Evolutionary conservation across 768 basidiomycete species (phyloP).

Genomic region (Naganishia randhawae): DNA sequence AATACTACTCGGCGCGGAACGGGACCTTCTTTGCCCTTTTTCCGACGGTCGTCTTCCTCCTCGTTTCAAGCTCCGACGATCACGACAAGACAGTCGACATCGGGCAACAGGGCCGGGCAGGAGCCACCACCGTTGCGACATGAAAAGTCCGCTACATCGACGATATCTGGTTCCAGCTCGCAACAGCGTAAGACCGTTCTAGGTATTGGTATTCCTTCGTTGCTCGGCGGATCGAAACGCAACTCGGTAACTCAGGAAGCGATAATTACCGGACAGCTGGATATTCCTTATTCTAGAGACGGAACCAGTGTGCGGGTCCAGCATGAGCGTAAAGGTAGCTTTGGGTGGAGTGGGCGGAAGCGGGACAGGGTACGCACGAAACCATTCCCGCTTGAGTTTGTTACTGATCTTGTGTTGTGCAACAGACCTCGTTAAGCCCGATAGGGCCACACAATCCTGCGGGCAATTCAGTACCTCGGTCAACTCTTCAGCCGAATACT

Average conservation of each 20-base stretch:
- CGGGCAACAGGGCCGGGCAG: background rate
- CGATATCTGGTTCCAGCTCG: conserved; percentile 18
- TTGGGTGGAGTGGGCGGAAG: conserved; percentile 44
- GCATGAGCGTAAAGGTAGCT: conserved; percentile 32
- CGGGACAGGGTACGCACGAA: conserved; percentile 43
- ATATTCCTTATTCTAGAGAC: background rate
- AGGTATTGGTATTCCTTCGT: conserved; percentile 71
- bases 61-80: conserved; percentile 31
- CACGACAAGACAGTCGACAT: background rate
- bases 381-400: background rate
- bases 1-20: conserved; percentile 1
- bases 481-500: background rate
- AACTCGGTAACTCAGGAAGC: conserved; percentile 51
- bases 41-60: conserved; percentile 47
- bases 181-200: conserved; percentile 60
- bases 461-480: background rate
- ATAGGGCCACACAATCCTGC: background rate
- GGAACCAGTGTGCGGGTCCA: background rate
- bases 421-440: background rate
- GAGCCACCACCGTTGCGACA: conserved; percentile 16
- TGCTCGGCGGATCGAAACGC: conserved; percentile 75
- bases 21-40: conserved; percentile 41
- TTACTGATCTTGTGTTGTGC: background rate
- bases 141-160: conserved; percentile 8
- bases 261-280: background rate